Base-by-base conservation (phyloP, 75 land plant genomes). In the Pinus taeda region DNA sequence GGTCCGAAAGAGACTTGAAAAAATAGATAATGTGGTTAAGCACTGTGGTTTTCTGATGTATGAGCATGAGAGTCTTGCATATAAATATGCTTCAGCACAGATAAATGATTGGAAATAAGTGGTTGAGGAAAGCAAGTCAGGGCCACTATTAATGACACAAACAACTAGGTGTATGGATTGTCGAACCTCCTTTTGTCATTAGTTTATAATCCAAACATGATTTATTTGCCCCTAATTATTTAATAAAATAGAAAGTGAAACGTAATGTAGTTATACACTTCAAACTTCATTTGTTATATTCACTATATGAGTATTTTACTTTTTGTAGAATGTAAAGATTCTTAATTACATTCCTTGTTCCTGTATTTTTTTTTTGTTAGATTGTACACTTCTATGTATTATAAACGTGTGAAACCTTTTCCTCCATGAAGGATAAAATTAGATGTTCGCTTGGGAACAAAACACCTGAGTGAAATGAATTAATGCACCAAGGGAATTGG, bases 381-480 rank as follows among this genome's bases (percentile, higher is more conserved):
- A 57, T 57, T 74, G 30, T 55, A 53, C 4, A 33, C 33, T 33
- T 33, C 33, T 33, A 33, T 33, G 33, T 33, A 33, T 33, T 33
- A 0, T 33, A 2, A 33, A 33, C 33, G 2, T 33, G 33, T 33
- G 33, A 33, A 33, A 33, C 33, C 2, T 33, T 33, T 33, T 33
- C 33, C 33, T 33, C 33, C 1, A 0, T 33, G 1, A 1, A 33
- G 1, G 33, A 33, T 33, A 33, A 33, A 33, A 33, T 1, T 33
- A 33, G 33, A 11, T 97, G 99, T 60, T 26, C 26, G 0, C 93
- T 97, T 74, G 99, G 99, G 15, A 97, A 97, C 78, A 97, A 97
- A 73, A 97, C 94, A 71, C 99, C 99, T 1, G 97, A 97, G 77
- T 97, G 93, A 84, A 97, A 97, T 79, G 99, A 97, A 74, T 83